Base-by-base conservation (phyloP, 306 rosid species). In the Rosa rugosa region DNA sequence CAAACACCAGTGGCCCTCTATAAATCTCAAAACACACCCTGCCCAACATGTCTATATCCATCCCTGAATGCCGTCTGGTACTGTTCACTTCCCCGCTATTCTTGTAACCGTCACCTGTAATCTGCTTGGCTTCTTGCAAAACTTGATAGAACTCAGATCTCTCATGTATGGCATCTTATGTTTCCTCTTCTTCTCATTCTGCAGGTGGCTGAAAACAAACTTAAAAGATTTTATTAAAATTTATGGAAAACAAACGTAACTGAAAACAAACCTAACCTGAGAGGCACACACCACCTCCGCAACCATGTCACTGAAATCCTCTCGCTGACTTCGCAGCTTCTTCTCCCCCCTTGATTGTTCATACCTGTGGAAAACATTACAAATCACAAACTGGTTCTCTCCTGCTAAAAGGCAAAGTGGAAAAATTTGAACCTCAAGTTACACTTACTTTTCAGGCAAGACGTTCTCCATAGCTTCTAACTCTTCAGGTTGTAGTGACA, bases 281-380 rank as follows among this genome's bases (percentile, higher is more conserved):
- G 80, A 60, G 53, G 59, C 88, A 47, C 89, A 47, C 42, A 94
- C 99, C 93, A 27, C 27, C 27, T 94, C 99, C 1, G 97, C 97
- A 82, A 94, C 99, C 99, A 94, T 92, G 80, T 94, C 97, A 83
- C 97, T 94, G 88, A 94, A 92, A 84, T 94, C 99, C 75, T 94
- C 97, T 49, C 93, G 91, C 90, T 91, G 97, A 83, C 95, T 92
- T 11, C 95, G 99, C 75, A 79, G 69, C 90, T 92, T 94, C 92
- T 92, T 97, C 80, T 92, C 99, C 84, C 92, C 97, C 71, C 99
- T 92, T 42, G 97, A 97, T 88, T 92, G 97, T 84, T 94, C 95
- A 13, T 94, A 94, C 84, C 27, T 27, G 27, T 27, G 27, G 27
- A 27, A 27, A 27, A 27, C 27, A 27, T 27, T 27, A 27, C 27